Base-by-base conservation (phyloP, 208 protist species). In the Trypanosoma caninum region DNA sequence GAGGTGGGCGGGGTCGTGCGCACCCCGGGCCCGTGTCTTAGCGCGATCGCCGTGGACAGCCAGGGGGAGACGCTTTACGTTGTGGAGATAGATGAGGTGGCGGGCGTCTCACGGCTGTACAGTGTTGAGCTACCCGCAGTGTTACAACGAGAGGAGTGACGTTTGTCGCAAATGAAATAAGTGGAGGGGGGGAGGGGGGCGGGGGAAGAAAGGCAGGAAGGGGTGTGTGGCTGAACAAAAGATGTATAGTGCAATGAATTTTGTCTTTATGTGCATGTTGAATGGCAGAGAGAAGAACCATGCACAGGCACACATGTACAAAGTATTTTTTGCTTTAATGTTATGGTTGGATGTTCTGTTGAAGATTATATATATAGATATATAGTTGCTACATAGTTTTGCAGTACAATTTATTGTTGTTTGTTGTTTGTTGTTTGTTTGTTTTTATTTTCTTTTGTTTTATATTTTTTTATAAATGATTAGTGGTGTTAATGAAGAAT, bases 41-140 rank as follows among this genome's bases (percentile, higher is more conserved):
- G 69, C 27, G 77, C 66, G 7, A 50, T 93, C 25, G 64, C 65
- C 2, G 28, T 93, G 10, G 53, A 74, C 35, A 33, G 10, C 9
- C 56, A 59, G 18, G 79, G 72, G 13, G 23, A 33, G 18, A 59
- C 50, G 16, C 53, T 88, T 16, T 93, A 80, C 53, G 72, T 74
- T 0, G 44, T 85, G 33, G 60, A 66, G 16, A 59, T 61, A 18
- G 75, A 89, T 50, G 78, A 82, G 35, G 50, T 13, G 37, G 66
- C 31, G 8, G 70, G 74, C 51, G 55, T 50, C 22, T 87, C 80
- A 11, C 66, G 46, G 1, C 40, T 91, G 25, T 83, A 80, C 48
- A 52, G 59, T 7, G 59, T 76, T 20, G 2, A 30, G 8, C 23
- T 81, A 10, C 23, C 38, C 11, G 35, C 54, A 11, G 44, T 31